Percentiles rank a stretch among this genome's conserved stretches.
Conservation (phyloP, 208 protist genomes). For the Willaertia magna region DNA sequence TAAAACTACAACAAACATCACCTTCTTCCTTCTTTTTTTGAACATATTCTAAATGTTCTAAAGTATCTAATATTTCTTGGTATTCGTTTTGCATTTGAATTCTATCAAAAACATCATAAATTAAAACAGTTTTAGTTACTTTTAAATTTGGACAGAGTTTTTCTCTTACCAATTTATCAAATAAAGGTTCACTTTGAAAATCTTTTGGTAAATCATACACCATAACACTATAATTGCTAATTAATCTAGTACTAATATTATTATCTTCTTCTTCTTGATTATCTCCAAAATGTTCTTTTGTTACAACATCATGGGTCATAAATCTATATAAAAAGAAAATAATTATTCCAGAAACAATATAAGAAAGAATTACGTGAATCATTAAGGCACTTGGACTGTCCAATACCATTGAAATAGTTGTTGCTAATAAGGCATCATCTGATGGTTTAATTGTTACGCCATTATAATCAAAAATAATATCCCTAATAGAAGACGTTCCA, state of each 20-base stretch:
- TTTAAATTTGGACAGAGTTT: not conserved
- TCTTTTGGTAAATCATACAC: not conserved
- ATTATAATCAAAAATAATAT: not conserved
- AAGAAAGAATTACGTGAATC: not conserved
- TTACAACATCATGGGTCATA: not conserved
- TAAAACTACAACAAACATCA: too few species aligned
- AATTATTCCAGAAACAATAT: not conserved
- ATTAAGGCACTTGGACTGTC: not conserved
- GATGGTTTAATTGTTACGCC: not conserved
- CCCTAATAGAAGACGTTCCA: not conserved
- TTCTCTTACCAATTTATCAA: not conserved
- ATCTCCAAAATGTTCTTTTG: not conserved
- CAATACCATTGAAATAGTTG: not conserved
- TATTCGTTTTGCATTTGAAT: not conserved
- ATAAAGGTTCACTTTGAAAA: not conserved
- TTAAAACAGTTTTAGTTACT: not conserved
- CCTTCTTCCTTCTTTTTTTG: not conserved
- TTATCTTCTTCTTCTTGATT: not conserved
- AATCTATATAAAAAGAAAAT: not conserved
- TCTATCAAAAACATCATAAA: not conserved
- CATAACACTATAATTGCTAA: not conserved
- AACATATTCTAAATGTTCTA: not conserved
- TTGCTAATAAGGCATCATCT: not conserved
- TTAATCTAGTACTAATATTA: not conserved
- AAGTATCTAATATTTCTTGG: not conserved